These are phyloP conservation scores for Arachis hypogaea DNA, from an alignment of 306 rosid genomes.

Conservation along the genomic window DNA sequence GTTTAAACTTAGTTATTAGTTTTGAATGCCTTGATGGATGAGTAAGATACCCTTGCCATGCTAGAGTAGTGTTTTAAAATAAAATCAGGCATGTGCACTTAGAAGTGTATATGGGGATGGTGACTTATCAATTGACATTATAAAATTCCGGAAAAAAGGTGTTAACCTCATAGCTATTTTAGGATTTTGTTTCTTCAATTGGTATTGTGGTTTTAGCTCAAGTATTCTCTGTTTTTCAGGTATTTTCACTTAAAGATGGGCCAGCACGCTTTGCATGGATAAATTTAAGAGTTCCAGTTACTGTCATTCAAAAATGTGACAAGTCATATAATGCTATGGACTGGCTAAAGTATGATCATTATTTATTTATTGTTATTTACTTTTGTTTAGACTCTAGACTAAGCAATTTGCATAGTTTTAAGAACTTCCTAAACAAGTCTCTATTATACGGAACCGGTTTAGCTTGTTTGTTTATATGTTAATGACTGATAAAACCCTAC, in stretches of 20 bases:
- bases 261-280: conserved; percentile 71
- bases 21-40: conserved; percentile 29
- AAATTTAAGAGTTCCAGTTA: conserved; percentile 64
- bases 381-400: not conserved
- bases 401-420: conserved; percentile 19
- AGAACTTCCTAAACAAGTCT: conserved; percentile 1
- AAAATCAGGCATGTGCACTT: conserved; percentile 23
- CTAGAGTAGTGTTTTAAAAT: conserved; percentile 13
- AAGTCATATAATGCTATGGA: conserved; percentile 58
- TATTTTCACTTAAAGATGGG: conserved; percentile 84
- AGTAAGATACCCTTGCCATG: conserved; percentile 1
- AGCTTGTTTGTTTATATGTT: conserved; percentile 17
- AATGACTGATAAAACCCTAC: conserved; percentile 1
- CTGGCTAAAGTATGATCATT: conserved; percentile 79
- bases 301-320: conserved; percentile 61
- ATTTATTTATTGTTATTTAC: conserved; percentile 11
- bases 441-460: not conserved
- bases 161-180: conserved; percentile 18
- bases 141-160: conserved; percentile 1
- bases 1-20: not conserved
- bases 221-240: conserved; percentile 55
- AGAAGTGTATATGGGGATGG: conserved; percentile 4
- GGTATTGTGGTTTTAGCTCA: conserved; percentile 28
- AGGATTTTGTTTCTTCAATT: not conserved
- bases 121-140: conserved; percentile 3